phyloP scores from a whole-genome alignment of 2,329 filamentous ascomycete genomes.

The Alternaria sp. region DNA sequence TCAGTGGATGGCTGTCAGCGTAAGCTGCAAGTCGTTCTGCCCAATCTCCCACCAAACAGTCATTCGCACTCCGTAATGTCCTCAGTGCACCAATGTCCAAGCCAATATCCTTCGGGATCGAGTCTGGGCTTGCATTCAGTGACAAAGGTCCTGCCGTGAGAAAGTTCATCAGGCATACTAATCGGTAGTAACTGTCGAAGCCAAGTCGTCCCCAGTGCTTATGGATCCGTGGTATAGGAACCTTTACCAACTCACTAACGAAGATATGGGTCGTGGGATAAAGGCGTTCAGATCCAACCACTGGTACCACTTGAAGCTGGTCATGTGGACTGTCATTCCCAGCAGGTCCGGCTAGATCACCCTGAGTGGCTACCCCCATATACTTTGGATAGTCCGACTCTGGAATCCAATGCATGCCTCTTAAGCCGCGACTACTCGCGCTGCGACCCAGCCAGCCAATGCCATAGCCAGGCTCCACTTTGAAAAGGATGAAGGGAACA shows the following conservation, averaged over 20 bases:
- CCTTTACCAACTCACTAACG: background rate
- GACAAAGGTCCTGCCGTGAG: background rate
- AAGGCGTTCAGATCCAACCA: background rate
- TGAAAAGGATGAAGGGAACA: background rate
- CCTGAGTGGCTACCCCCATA: background rate
- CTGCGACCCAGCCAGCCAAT: background rate
- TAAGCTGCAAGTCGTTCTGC: background rate
- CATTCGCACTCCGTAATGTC: background rate
- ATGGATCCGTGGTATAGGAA: background rate
- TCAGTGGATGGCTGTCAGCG: background rate
- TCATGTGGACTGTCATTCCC: background rate
- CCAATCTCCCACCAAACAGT: background rate
- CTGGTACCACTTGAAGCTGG: background rate
- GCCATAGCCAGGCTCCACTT: conserved; percentile 7
- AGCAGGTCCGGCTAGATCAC: background rate
- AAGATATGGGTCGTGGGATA: background rate
- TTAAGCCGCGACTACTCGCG: background rate
- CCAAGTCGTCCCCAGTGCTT: background rate
- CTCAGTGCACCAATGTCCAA: background rate
- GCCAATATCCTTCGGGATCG: background rate
- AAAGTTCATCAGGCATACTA: background rate
- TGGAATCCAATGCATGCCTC: background rate
- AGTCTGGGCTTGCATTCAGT: background rate
- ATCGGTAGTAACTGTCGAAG: background rate
- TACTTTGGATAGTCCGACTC: background rate